A percentile compares a stretch with the other conserved stretches of the same genome.
These are phyloP conservation scores for Hyaloscypha bicolor DNA, from an alignment of 495 filamentous ascomycete genomes.

Conservation along the genomic window DNA sequence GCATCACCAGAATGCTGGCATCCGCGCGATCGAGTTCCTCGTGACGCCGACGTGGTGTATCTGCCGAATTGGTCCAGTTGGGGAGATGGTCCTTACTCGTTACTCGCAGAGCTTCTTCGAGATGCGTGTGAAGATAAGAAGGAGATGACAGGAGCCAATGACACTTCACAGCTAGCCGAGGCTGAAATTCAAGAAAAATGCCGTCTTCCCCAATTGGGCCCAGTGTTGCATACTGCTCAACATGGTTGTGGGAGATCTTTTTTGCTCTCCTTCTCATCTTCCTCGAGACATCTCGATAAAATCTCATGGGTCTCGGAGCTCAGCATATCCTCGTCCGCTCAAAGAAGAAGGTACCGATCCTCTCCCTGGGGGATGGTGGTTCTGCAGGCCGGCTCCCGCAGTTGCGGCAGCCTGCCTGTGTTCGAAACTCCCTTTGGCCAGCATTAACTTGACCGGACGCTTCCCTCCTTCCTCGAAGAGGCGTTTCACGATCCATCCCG, in stretches of 20 bases:
- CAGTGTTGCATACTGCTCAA: neutral
- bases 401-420: neutral
- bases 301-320: neutral
- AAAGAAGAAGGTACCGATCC: neutral
- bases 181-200: neutral
- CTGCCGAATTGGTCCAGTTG: neutral
- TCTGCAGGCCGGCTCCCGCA: neutral
- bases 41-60: neutral
- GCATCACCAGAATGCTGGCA: neutral
- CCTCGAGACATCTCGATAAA: neutral
- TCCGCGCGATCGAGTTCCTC: neutral
- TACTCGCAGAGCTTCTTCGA: neutral
- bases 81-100: neutral
- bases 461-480: conserved; percentile 6
- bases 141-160: conserved; percentile 20
- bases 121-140: conserved; percentile 6
- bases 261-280: neutral
- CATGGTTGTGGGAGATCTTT: neutral
- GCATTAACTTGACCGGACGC: conserved; percentile 2
- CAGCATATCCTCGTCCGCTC: neutral
- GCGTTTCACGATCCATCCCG: neutral
- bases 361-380: neutral
- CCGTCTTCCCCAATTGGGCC: neutral
- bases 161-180: neutral
- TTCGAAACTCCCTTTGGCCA: neutral